Conservation (phyloP, 2,329 filamentous ascomycete species). For the Trichoderma asperellum region DNA sequence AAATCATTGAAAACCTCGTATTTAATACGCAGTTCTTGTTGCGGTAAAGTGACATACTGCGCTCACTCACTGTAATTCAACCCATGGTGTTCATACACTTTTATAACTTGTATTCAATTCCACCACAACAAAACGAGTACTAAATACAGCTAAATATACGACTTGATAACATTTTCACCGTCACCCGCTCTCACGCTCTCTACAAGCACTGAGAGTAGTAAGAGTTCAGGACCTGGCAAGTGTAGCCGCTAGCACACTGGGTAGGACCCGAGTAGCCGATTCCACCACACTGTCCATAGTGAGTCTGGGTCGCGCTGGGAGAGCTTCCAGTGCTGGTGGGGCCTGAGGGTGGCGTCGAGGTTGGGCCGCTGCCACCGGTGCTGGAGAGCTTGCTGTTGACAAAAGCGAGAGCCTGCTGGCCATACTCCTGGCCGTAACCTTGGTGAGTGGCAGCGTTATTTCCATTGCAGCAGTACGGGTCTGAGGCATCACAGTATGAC, state of each 20-base stretch:
- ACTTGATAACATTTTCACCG: not conserved
- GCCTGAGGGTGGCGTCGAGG: not conserved
- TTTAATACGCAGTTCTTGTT: too few relatives aligned
- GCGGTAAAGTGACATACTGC: too few relatives aligned
- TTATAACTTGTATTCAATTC: too few relatives aligned
- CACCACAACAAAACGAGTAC: not conserved
- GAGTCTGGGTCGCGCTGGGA: slow-evolving; percentile 27
- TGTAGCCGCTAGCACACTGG: slow-evolving; percentile 42
- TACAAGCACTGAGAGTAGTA: slow-evolving; percentile 50
- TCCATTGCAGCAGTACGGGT: slow-evolving; percentile 70
- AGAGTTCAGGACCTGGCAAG: slow-evolving; percentile 45
- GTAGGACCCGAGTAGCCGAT: slow-evolving; percentile 43
- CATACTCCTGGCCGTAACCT: slow-evolving; percentile 66
- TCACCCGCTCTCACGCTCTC: not conserved
- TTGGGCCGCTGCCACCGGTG: not conserved
- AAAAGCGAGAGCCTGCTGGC: slow-evolving; percentile 61
- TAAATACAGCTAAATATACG: too few relatives aligned
- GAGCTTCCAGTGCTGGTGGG: slow-evolving; percentile 1
- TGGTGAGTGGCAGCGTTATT: slow-evolving; percentile 63
- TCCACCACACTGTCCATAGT: slow-evolving; percentile 48
- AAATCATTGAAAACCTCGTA: too few relatives aligned
- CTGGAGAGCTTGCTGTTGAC: slow-evolving; percentile 50
- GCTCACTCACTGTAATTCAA: too few relatives aligned
- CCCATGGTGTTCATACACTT: too few relatives aligned
- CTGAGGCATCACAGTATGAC: slow-evolving; percentile 66